Evolutionary conservation across 805 yeast genomes (phyloP), one percentile per base, ranked within the genome.

Genomic region (Barnettozyma vustinii): DNA sequence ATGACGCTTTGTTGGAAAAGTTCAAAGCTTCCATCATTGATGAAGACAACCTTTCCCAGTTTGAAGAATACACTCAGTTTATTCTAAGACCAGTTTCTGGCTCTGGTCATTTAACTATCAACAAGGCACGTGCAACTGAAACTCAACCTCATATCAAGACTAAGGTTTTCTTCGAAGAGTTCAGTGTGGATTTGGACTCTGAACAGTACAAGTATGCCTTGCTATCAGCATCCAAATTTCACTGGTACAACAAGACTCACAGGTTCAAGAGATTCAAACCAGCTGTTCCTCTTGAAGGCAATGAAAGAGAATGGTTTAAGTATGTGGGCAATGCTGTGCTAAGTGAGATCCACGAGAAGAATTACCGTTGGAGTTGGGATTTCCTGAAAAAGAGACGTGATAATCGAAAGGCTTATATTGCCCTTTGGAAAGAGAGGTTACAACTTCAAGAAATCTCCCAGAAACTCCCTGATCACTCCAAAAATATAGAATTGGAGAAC

Each of bases 81-180:
- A 69, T 94, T 9, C 67, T 94, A 51, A 78, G 83, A 49, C 99
- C 99, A 0, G 96, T 94, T 1, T 80, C 89, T 9, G 98, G 98
- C 23, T 72, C 75, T 39, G 98, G 98, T 35, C 84, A 83, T 58
- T 66, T 95, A 32, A 83, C 90, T 0, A 69, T 94, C 15, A 87
- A 87, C 67, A 94, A 94, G 62, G 64, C 72, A 5, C 94, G 94
- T 1, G 75, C 94, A 1, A 82, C 92, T 0, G 84, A 80, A 41
- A 63, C 71, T 0, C 67, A 66, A 35, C 94, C 94, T 7, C 94
- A 87, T 62, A 74, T 88, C 19, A 76, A 79, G 37, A 78, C 90
- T 0, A 86, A 87, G 51, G 69, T 94, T 46, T 78, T 83, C 53
- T 94, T 91, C 64, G 91, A 91, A 46, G 96, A 94, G 60, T 83